Conservation (phyloP, 2,329 filamentous ascomycete species). For the Verticillium zaregamsianum region DNA sequence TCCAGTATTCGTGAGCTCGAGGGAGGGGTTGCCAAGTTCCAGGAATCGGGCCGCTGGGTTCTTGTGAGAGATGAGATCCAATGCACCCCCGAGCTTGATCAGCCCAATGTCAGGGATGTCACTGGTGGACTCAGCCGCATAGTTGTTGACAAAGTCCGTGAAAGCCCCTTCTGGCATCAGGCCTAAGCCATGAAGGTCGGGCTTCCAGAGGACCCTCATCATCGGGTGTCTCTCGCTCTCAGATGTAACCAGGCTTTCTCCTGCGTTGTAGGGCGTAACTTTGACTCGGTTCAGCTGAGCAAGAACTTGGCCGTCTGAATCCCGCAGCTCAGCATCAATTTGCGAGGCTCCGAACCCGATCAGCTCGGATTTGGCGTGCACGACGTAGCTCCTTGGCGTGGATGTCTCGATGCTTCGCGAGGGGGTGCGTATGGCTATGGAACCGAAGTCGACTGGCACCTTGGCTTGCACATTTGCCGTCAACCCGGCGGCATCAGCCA, state of each 20-base stretch:
- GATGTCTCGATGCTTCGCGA: too few relatives aligned
- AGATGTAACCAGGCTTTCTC: neutral
- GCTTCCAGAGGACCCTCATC: neutral
- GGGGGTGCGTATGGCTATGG: too few relatives aligned
- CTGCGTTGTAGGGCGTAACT: neutral
- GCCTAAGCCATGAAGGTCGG: neutral
- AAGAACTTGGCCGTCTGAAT: too few relatives aligned
- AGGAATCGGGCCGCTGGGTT: neutral
- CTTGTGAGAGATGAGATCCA: conserved; percentile 1
- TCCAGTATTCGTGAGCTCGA: neutral
- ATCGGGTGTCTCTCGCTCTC: neutral
- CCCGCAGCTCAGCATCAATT: too few relatives aligned
- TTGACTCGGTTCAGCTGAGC: neutral
- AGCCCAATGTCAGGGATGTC: neutral
- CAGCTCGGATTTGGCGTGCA: too few relatives aligned
- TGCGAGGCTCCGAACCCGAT: too few relatives aligned
- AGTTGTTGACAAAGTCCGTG: neutral
- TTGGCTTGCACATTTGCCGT: too few relatives aligned
- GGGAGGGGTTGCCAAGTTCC: neutral
- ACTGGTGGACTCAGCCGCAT: neutral
- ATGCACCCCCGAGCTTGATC: neutral
- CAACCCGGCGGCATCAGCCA: too few relatives aligned
- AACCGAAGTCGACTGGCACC: too few relatives aligned
- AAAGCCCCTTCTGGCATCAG: neutral
- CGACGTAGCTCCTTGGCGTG: too few relatives aligned